phyloP scores from a whole-genome alignment of 192 early-diverging fungal species.

The Podila clonocystis region DNA sequence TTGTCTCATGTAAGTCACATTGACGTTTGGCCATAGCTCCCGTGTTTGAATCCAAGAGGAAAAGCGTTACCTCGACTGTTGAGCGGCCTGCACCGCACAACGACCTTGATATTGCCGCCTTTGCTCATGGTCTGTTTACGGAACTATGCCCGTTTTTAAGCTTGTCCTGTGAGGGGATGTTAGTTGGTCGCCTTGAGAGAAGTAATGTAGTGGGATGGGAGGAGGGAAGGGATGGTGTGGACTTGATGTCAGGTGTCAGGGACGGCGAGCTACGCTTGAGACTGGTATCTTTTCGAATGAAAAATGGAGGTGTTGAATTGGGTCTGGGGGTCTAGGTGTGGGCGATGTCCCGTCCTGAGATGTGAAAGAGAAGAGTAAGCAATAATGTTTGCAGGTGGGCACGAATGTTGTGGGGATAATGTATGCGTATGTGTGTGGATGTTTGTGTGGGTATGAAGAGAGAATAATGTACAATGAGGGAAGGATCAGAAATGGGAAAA shows the following conservation, averaged over 20 bases:
- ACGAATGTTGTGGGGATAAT: not conserved
- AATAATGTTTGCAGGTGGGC: no score
- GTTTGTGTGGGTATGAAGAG: not conserved
- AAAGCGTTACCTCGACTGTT: constrained; percentile 68
- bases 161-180: not conserved
- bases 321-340: no score
- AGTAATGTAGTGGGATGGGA: no score
- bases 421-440: not conserved
- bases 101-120: constrained; percentile 75
- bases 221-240: no score
- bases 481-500: not conserved
- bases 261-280: no score
- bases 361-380: not conserved
- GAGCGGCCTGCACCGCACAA: constrained; percentile 82
- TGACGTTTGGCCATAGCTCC: constrained; percentile 14
- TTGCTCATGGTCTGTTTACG: constrained; percentile 22
- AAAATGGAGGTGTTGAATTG: no score
- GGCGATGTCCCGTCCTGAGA: no score
- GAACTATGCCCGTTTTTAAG: not conserved
- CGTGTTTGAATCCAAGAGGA: not conserved
- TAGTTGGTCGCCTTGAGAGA: not conserved
- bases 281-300: no score
- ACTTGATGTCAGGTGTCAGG: no score
- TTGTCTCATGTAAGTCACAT: not conserved
- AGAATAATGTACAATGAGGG: no score